Base-by-base conservation (phyloP, 768 basidiomycete genomes). In the Amanita inopinata region DNA sequence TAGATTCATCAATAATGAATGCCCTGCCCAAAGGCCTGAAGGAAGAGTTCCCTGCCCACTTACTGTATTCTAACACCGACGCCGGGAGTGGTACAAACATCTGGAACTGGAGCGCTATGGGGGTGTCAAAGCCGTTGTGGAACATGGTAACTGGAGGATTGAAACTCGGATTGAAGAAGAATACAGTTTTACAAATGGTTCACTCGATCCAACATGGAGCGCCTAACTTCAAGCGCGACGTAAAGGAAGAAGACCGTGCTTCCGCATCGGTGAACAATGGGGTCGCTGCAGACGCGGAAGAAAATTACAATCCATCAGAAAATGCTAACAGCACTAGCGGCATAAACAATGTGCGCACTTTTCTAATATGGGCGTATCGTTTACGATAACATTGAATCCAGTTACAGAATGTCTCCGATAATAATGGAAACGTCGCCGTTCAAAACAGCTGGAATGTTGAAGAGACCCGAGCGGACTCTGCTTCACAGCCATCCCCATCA, bases 81-180 rank as follows among this genome's bases (percentile, higher is more conserved):
- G 65, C 74, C 11, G 81, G 80, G 0, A 69, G 65, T 31, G 77
- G 73, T 1, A 47, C 69, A 2, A 70, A 74, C 43, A 69, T 82
- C 7, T 88, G 84, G 84, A 81, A 76, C 54, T 88, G 84, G 84
- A 75, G 76, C 44, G 76, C 78, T 1, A 65, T 80, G 54, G 85
- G 85, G 3, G 82, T 87, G 12, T 82, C 80, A 4, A 65, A 67
- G 41, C 66, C 74, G 15, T 59, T 88, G 36, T 87, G 83, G 84
- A 82, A 83, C 53, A 68, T 87, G 60, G 81, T 83, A 3, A 64
- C 70, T 33, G 78, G 75, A 0, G 71, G 67, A 28, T 53, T 88
- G 53, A 65, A 66, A 22, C 63, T 68, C 1, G 82, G 83, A 2
- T 53, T 86, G 54, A 58, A 67, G 50, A 82, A 73, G 58, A 79